These are phyloP conservation scores for Pichia sp. DNA, from an alignment of 1,139 yeast species.

Conservation along the genomic window DNA sequence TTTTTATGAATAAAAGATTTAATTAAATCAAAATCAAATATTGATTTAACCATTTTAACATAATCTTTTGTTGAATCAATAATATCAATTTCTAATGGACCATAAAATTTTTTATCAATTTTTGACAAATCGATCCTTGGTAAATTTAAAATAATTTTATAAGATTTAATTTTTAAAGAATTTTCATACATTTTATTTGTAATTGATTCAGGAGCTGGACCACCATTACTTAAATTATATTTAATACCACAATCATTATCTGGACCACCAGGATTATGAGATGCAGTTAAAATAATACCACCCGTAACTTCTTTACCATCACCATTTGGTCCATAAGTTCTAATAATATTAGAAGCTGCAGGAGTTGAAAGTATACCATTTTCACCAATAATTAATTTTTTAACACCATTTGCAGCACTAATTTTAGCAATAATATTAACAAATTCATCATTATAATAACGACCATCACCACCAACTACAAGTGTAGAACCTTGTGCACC, in stretches of 20 bases:
- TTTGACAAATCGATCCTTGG: conserved; percentile 55
- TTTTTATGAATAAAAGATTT: conserved; percentile 54
- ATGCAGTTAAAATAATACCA: conserved; percentile 92
- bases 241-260: conserved; percentile 89
- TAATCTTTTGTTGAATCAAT: conserved; percentile 80
- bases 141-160: conserved; percentile 50
- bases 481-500: conserved; percentile 69
- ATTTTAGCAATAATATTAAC: conserved; percentile 76
- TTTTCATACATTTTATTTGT: conserved; percentile 79
- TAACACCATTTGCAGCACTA: conserved; percentile 87
- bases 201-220: conserved; percentile 97
- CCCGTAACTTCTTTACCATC: conserved; percentile 60
- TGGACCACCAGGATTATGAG: conserved; percentile 99
- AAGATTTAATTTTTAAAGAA: conserved; percentile 52
- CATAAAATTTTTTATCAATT: conserved; percentile 46
- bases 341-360: conserved; percentile 87
- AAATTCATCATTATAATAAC: conserved; percentile 79
- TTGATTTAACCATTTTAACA: conserved; percentile 69
- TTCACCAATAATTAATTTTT: conserved; percentile 79
- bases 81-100: conserved; percentile 63
- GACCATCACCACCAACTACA: conserved; percentile 96
- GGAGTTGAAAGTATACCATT: conserved; percentile 89
- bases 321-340: conserved; percentile 39
- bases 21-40: conserved; percentile 84
- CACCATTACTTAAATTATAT: conserved; percentile 92